These are phyloP conservation scores for Symbiodinium pilosum DNA, from an alignment of 73 alveolate genomes.

Conservation along the genomic window DNA sequence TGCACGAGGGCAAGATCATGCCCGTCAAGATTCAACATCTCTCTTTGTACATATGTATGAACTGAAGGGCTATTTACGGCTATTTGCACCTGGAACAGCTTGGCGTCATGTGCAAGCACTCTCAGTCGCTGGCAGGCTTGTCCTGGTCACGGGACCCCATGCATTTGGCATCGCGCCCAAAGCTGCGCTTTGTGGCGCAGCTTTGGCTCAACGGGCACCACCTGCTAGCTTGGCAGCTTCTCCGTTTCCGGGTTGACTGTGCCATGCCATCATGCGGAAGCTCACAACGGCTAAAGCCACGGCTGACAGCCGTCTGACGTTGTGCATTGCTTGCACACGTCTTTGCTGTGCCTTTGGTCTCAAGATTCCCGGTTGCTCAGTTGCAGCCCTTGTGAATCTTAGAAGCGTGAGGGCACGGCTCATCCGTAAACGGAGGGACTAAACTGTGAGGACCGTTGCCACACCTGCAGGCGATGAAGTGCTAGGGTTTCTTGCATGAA, in stretches of 20 bases:
- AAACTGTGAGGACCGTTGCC: constrained; percentile 2
- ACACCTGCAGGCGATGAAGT: too few relatives aligned
- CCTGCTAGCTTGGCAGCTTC: neutral
- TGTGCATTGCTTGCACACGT: neutral
- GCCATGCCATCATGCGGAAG: neutral
- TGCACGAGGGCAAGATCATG: too few relatives aligned
- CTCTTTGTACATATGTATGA: too few relatives aligned
- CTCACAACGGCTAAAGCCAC: neutral
- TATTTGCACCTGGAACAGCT: too few relatives aligned
- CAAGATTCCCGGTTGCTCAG: neutral
- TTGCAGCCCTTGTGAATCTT: neutral
- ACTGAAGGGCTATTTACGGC: too few relatives aligned
- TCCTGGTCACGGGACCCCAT: constrained; percentile 1
- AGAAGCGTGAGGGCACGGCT: neutral
- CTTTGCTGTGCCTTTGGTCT: neutral
- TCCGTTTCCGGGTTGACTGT: neutral
- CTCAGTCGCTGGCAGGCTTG: neutral
- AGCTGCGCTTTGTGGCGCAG: neutral
- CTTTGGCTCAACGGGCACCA: constrained; percentile 1
- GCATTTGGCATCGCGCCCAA: neutral
- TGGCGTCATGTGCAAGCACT: too few relatives aligned
- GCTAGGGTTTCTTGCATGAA: too few relatives aligned
- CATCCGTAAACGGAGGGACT: neutral
- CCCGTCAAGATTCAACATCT: too few relatives aligned
- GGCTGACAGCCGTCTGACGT: neutral